A percentile compares a stretch with the other conserved stretches of the same genome.
Conservation (phyloP, 176 grass and related monocot genomes). For the Carex pumila region DNA sequence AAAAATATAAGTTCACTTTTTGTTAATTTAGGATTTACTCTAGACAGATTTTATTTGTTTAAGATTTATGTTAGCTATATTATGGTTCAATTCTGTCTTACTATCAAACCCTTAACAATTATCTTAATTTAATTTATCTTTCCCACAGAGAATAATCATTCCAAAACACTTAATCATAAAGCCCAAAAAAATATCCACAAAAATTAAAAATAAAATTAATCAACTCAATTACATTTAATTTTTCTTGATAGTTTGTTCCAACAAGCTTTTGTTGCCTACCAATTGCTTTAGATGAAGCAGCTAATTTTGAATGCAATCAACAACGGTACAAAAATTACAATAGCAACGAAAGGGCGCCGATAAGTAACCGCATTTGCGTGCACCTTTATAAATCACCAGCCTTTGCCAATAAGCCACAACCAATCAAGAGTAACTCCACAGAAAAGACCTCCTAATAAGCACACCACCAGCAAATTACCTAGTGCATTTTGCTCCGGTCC, state of each 20-base stretch:
- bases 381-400: constrained; percentile 34
- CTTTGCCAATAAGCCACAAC: constrained; percentile 75
- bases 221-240: neutral
- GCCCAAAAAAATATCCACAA: neutral
- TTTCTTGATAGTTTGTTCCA: neutral
- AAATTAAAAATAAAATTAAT: neutral
- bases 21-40: too few relatives aligned
- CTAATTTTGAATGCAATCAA: neutral
- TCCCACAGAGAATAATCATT: neutral
- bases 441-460: constrained; percentile 45
- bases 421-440: constrained; percentile 42
- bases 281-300: neutral
- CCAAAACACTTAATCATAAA: neutral
- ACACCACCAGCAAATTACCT: constrained; percentile 57
- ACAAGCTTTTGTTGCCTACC: neutral
- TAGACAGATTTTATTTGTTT: too few relatives aligned
- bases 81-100: too few relatives aligned
- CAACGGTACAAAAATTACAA: neutral
- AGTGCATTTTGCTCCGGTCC: constrained; percentile 69
- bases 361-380: neutral
- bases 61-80: too few relatives aligned
- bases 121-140: too few relatives aligned
- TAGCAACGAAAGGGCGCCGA: too few relatives aligned
- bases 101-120: too few relatives aligned
- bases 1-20: too few relatives aligned